Conservation (phyloP, 176 grass and related monocot genomes). For the Pontederia paniculata region DNA sequence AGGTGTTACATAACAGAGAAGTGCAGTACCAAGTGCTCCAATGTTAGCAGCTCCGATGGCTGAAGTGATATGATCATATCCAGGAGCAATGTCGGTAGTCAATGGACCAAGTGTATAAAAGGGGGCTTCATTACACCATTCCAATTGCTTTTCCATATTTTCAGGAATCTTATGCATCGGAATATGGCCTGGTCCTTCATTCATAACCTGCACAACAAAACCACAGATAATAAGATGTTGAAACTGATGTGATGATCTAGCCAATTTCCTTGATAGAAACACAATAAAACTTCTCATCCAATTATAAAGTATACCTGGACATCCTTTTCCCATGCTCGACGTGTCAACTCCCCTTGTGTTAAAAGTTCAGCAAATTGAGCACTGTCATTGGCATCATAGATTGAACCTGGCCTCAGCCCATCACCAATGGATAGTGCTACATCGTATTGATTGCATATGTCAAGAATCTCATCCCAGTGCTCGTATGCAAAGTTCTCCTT, state of each 20-base stretch:
- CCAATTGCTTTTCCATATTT: constrained; percentile 93
- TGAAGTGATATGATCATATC: constrained; percentile 99
- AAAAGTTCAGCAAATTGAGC: constrained; percentile 94
- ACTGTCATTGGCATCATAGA: constrained; percentile 98
- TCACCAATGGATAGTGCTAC: constrained; percentile 88
- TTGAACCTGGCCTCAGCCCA: constrained; percentile 84
- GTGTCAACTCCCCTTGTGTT: constrained; percentile 91
- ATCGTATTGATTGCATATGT: constrained; percentile 98
- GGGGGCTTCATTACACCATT: constrained; percentile 97
- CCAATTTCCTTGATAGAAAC: background rate
- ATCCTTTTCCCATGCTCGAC: constrained; percentile 96
- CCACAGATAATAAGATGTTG: background rate
- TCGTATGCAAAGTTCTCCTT: constrained; percentile 99
- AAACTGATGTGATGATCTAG: no score
- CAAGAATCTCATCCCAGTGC: constrained; percentile 97
- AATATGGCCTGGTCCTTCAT: constrained; percentile 92
- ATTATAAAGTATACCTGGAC: constrained; percentile 58
- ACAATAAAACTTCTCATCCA: background rate
- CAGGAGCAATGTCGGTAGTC: constrained; percentile 95
- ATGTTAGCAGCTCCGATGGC: constrained; percentile 97
- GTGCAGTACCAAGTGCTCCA: constrained; percentile 84
- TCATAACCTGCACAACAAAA: constrained; percentile 64
- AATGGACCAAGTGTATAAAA: constrained; percentile 93
- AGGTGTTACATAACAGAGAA: constrained; percentile 96
- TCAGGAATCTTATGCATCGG: constrained; percentile 98